Evolutionary conservation across 371 early-diverging fungal species (phyloP).

Genomic region (Mucor plumbeus): DNA sequence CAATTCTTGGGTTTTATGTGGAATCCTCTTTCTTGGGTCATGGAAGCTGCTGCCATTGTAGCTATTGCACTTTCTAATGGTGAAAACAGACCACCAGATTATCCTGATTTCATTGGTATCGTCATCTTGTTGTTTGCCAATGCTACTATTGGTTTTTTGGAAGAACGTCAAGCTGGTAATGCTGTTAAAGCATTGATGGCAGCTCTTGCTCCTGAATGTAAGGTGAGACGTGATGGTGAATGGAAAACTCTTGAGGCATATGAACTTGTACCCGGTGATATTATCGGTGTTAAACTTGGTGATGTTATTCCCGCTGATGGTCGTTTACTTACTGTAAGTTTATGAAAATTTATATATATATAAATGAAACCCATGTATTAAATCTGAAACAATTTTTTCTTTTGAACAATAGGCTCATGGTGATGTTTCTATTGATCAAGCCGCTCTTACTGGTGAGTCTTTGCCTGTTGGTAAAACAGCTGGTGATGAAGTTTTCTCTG

Average conservation of each 20-base stretch:
- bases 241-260: slow-evolving; percentile 59
- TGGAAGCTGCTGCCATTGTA: slow-evolving; percentile 81
- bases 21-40: slow-evolving; percentile 81
- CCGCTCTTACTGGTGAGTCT: slow-evolving; percentile 87
- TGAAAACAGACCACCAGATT: slow-evolving; percentile 70
- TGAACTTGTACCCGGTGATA: slow-evolving; percentile 75
- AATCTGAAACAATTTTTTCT: slow-evolving; percentile 34
- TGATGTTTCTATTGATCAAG: slow-evolving; percentile 72
- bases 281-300: slow-evolving; percentile 75
- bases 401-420: slow-evolving; percentile 42
- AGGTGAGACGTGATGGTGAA: slow-evolving; percentile 66
- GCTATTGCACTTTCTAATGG: slow-evolving; percentile 74
- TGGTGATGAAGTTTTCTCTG: slow-evolving; percentile 76
- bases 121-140: slow-evolving; percentile 79
- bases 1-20: slow-evolving; percentile 88
- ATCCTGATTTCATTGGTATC: slow-evolving; percentile 86
- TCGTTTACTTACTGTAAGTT: slow-evolving; percentile 58
- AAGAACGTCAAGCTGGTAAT: slow-evolving; percentile 82
- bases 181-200: slow-evolving; percentile 80
- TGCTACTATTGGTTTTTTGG: slow-evolving; percentile 84
- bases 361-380: slow-evolving; percentile 22
- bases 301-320: slow-evolving; percentile 83
- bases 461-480: slow-evolving; percentile 74
- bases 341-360: neutral
- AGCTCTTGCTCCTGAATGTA: slow-evolving; percentile 75